Evolutionary conservation across 2,329 filamentous ascomycete species (phyloP).

Genomic region (Colletotrichum paranaense): DNA sequence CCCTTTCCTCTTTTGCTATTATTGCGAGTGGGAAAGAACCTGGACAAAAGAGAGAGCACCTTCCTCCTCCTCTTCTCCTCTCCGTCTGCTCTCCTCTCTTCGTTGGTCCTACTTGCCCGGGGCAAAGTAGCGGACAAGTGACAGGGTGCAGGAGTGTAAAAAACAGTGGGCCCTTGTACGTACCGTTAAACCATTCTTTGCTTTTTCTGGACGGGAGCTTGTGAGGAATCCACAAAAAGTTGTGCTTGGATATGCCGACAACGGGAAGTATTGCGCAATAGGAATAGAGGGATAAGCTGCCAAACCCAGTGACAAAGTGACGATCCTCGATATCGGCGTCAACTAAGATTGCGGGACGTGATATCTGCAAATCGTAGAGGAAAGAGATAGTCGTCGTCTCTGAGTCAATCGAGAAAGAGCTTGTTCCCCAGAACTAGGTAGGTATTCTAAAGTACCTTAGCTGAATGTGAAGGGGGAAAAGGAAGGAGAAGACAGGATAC

Average conservation of each 20-base stretch:
- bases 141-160: constrained; percentile 4
- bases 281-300: constrained; percentile 10
- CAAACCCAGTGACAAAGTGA: constrained; percentile 1
- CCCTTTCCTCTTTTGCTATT: not conserved
- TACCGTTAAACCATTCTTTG: constrained; percentile 5
- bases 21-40: not conserved
- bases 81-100: constrained; percentile 3
- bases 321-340: constrained; percentile 22
- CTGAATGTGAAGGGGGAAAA: not conserved
- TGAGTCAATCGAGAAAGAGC: not conserved
- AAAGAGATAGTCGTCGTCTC: not conserved
- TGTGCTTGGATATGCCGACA: constrained; percentile 34
- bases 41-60: not conserved
- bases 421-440: not conserved
- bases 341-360: not conserved
- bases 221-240: constrained; percentile 20
- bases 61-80: not conserved
- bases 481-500: not conserved
- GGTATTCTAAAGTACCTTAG: too few relatives aligned
- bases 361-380: not conserved
- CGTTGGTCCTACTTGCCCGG: not conserved
- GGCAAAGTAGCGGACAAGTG: not conserved
- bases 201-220: constrained; percentile 30
- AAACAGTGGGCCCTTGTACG: not conserved
- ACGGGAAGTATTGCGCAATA: constrained; percentile 27